These are phyloP conservation scores for Vitis vinifera DNA, from an alignment of 164 flowering plant genomes.

Conservation along the genomic window DNA sequence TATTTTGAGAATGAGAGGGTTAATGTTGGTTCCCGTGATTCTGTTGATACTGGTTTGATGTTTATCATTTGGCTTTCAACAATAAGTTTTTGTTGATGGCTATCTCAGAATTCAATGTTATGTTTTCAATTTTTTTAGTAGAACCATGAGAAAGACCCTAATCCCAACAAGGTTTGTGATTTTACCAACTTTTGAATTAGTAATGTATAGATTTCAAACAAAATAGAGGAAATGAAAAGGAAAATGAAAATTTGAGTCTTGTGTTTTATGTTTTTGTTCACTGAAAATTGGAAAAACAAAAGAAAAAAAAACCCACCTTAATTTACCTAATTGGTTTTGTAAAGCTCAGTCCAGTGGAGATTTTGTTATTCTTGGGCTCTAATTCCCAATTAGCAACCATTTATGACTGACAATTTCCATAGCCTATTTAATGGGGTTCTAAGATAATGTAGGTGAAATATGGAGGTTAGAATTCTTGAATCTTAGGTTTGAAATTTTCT, in stretches of 20 bases:
- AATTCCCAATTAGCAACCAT: too few species aligned
- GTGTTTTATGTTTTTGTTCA: background rate
- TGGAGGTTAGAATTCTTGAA: too few species aligned
- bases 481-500: too few species aligned
- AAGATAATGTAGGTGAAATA: too few species aligned
- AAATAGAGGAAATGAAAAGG: background rate
- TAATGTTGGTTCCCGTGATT: constrained; percentile 8
- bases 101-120: background rate
- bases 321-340: background rate
- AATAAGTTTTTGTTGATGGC: background rate
- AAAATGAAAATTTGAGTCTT: background rate
- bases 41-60: background rate
- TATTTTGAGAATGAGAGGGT: constrained; percentile 33
- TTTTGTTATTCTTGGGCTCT: too few species aligned
- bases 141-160: constrained; percentile 3
- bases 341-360: background rate
- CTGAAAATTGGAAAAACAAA: too few species aligned
- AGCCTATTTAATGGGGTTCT: too few species aligned
- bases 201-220: background rate
- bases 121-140: background rate
- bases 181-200: background rate
- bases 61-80: background rate
- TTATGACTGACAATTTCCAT: background rate
- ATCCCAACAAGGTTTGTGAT: constrained; percentile 12
- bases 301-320: background rate